phyloP scores from a whole-genome alignment of 768 basidiomycete species.

The Naganishia kalamii region DNA sequence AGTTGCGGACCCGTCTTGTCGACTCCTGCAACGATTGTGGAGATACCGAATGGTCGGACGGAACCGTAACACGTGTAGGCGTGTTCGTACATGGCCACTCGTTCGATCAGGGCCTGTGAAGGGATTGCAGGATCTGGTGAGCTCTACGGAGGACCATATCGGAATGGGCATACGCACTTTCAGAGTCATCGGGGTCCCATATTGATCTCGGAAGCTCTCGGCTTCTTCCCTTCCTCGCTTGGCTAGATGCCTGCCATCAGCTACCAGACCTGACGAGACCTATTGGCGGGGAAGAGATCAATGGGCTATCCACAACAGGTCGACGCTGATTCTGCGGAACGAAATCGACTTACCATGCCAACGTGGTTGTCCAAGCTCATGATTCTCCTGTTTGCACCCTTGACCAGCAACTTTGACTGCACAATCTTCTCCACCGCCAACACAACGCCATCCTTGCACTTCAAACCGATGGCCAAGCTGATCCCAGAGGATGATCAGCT shows the following conservation, averaged over 20 bases:
- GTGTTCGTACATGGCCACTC: constrained; percentile 83
- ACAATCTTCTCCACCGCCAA: constrained; percentile 97
- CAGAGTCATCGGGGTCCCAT: constrained; percentile 67
- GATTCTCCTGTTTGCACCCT: constrained; percentile 85
- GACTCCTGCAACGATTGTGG: constrained; percentile 79
- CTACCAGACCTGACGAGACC: constrained; percentile 89
- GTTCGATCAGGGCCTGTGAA: constrained; percentile 60
- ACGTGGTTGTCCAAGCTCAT: constrained; percentile 89
- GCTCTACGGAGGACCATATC: not conserved
- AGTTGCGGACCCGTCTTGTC: constrained; percentile 82
- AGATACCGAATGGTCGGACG: constrained; percentile 92
- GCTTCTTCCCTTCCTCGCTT: constrained; percentile 81
- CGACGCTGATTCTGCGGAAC: too few relatives aligned
- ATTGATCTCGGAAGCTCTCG: constrained; percentile 62
- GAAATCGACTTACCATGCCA: constrained; percentile 60
- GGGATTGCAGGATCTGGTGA: constrained; percentile 22
- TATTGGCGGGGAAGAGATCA: constrained; percentile 41
- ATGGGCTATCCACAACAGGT: not conserved
- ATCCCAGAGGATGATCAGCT: constrained; percentile 2
- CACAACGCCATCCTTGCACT: constrained; percentile 88
- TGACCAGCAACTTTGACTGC: constrained; percentile 90
- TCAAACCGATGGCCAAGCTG: constrained; percentile 92
- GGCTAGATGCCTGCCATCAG: constrained; percentile 83
- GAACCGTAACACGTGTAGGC: constrained; percentile 96
- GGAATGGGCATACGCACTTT: constrained; percentile 55